Base-by-base conservation (phyloP, 2,329 filamentous ascomycete species). In the Zymoseptoria pseudotritici region DNA sequence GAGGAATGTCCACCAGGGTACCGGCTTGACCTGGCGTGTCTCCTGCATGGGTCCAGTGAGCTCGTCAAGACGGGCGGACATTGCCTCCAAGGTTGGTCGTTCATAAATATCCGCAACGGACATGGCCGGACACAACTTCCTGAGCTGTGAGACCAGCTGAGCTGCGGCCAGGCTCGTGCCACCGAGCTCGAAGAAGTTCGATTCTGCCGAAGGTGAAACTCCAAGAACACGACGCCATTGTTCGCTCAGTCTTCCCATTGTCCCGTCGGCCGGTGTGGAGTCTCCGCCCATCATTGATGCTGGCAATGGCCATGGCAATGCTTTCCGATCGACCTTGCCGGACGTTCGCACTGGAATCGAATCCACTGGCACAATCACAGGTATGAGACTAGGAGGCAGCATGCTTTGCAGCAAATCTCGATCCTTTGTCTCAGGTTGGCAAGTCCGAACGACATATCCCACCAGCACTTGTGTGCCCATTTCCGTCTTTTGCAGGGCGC, bases 211-310 rank as follows among this genome's bases (percentile, higher is more conserved):
- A 20, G 57, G 57, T 19, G 42, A 42, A 11, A 58, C 57, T 5
- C 57, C 57, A 36, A 58, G 57, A n/a, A 58, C 52, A 5, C 51
- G 29, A n/a, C 57, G 57, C 57, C 57, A 58, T 49, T 58, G 57
- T 36, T 58, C 57, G 20, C 51, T 20, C 6, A 58, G 11, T 13
- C 24, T 54, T n/a, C 51, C 57, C 7, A 55, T 50, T 9, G 52
- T 58, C 2, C 57, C 57, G 13, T 51, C 29, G 20, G 54, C 22
- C 29, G 52, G 11, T 20, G 49, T 19, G 42, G 31, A 13, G 17
- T 50, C 52, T 20, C 31, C 13, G 42, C 50, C 19, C 19, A 54
- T 42, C 36, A 42, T 13, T 8, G 51, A 58, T n/a, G 54, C 52
- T 50, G 52, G 57, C 17, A 58, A 10, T 5, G 57, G 57, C 57